Conservation (phyloP, 768 basidiomycete genomes). For the Cystobasidium tubakii region DNA sequence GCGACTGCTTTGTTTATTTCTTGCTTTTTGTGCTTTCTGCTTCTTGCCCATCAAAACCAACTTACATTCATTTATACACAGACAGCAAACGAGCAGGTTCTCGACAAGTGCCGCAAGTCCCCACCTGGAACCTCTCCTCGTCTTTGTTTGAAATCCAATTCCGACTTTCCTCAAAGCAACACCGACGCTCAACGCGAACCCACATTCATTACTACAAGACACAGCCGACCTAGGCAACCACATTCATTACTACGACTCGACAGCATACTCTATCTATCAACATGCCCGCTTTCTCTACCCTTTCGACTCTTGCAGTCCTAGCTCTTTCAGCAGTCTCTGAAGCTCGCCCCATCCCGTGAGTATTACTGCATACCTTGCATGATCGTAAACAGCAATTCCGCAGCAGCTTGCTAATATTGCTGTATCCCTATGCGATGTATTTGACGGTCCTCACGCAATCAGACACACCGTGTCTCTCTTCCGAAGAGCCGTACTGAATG, state of each 20-base stretch:
- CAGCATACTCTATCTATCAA: neutral
- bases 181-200: slow-evolving; percentile 17
- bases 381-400: neutral
- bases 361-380: neutral
- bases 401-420: no score
- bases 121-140: neutral
- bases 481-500: slow-evolving; percentile 18
- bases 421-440: no score
- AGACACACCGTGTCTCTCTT: slow-evolving; percentile 27
- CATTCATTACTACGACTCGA: neutral
- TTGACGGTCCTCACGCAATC: neutral
- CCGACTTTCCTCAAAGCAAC: neutral
- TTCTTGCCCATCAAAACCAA: neutral
- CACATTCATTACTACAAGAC: neutral
- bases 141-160: neutral
- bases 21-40: neutral
- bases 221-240: slow-evolving; percentile 7
- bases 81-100: neutral
- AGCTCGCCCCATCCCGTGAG: slow-evolving; percentile 33
- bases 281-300: slow-evolving; percentile 12
- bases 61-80: slow-evolving; percentile 1
- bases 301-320: slow-evolving; percentile 9
- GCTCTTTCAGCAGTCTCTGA: slow-evolving; percentile 8
- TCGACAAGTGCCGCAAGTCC: neutral
- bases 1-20: neutral